Evolutionary conservation across 352 stramenopile genomes (phyloP).

Genomic region (Phytophthora hibernalis): DNA sequence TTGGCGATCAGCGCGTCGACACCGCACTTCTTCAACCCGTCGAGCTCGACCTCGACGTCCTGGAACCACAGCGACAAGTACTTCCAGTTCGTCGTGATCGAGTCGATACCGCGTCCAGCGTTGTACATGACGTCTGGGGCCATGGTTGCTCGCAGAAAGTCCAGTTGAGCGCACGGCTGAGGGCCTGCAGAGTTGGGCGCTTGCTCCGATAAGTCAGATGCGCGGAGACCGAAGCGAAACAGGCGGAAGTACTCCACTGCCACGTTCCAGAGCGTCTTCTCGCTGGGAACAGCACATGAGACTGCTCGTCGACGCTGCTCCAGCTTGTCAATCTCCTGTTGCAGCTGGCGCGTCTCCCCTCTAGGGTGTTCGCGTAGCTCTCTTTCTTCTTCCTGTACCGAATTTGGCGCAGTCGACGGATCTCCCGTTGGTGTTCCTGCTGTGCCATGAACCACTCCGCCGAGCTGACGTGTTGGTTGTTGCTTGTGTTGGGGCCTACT

Average conservation of each 20-base stretch:
- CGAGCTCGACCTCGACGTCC: slow-evolving; percentile 8
- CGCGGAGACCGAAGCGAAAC: slow-evolving; percentile 22
- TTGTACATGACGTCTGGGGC: no score
- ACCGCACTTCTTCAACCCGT: background rate
- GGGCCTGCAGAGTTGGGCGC: background rate
- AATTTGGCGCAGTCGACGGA: slow-evolving; percentile 22
- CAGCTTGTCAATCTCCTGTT: slow-evolving; percentile 17
- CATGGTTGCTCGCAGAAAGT: background rate
- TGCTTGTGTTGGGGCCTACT: background rate
- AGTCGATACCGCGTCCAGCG: slow-evolving; percentile 1
- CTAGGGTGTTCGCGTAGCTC: slow-evolving; percentile 8
- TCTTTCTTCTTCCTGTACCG: slow-evolving; percentile 33
- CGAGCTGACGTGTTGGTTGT: slow-evolving; percentile 1
- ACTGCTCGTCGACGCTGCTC: slow-evolving; percentile 20
- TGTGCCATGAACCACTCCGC: slow-evolving; percentile 12
- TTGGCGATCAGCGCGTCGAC: background rate
- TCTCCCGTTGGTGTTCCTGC: slow-evolving; percentile 7
- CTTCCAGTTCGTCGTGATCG: slow-evolving; percentile 5
- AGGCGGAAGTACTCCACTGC: slow-evolving; percentile 35
- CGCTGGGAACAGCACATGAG: background rate
- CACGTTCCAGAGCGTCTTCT: slow-evolving; percentile 28
- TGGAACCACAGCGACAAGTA: slow-evolving; percentile 7
- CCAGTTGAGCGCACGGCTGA: background rate
- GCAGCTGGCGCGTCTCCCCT: slow-evolving; percentile 1
- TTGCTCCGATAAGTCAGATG: background rate